phyloP scores from a whole-genome alignment of 805 yeast species.

The Pichia ethanolica region DNA sequence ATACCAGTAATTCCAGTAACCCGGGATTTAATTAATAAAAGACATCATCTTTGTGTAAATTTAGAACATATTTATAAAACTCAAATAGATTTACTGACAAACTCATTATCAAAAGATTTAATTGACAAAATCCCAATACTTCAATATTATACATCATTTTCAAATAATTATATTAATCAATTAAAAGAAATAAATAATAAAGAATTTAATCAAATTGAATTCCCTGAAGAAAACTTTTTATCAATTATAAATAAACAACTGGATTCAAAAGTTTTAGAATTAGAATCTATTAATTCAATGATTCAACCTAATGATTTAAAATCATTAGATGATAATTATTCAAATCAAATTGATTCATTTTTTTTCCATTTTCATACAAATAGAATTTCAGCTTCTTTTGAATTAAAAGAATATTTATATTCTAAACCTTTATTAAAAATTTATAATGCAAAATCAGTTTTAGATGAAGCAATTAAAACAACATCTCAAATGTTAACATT shows the following conservation, averaged over 20 bases:
- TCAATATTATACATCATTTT: conserved; percentile 7
- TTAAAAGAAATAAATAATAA: not conserved
- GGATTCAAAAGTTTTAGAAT: conserved; percentile 8
- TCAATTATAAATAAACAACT: conserved; percentile 6
- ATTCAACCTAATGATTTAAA: conserved; percentile 11
- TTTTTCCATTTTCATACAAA: conserved; percentile 19
- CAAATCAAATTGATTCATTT: conserved; percentile 16
- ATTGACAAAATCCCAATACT: not conserved
- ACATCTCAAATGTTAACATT: conserved; percentile 19
- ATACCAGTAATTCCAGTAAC: conserved; percentile 6
- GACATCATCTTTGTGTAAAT: conserved; percentile 5
- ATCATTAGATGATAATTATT: conserved; percentile 17
- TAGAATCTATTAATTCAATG: conserved; percentile 8
- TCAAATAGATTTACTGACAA: conserved; percentile 8
- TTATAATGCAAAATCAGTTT: conserved; percentile 10
- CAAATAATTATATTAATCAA: conserved; percentile 1
- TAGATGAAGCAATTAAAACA: conserved; percentile 15
- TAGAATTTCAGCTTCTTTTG: conserved; percentile 21
- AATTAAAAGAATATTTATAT: conserved; percentile 19
- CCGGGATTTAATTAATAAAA: conserved; percentile 8
- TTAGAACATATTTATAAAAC: conserved; percentile 8
- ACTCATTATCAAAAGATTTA: not conserved
- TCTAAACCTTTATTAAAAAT: conserved; percentile 12
- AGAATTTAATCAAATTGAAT: not conserved
- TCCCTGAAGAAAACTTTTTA: conserved; percentile 7